Conservation (phyloP, 1,139 yeast species). For the Saccharomyces hybrid region DNA sequence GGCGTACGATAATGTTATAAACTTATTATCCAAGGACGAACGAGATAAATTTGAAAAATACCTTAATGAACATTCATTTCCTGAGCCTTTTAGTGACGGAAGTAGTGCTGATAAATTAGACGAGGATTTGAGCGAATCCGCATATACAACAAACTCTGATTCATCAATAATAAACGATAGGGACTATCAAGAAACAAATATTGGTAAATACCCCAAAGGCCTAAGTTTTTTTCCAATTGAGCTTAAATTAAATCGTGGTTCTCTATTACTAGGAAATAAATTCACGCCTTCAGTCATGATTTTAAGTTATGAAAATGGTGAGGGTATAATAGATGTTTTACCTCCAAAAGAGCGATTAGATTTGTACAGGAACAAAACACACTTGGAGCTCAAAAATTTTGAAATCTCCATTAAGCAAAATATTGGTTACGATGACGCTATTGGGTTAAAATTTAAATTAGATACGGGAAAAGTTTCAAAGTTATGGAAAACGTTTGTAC, state of each 20-base stretch:
- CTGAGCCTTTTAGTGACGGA: slow-evolving; percentile 12
- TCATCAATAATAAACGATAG: slow-evolving; percentile 18
- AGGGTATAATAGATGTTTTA: slow-evolving; percentile 54
- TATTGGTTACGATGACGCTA: slow-evolving; percentile 41
- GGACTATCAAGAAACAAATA: slow-evolving; percentile 11
- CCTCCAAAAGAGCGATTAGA: slow-evolving; percentile 48
- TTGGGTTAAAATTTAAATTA: slow-evolving; percentile 17
- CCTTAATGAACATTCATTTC: slow-evolving; percentile 14
- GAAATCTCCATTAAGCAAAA: slow-evolving; percentile 63
- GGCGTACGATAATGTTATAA: slow-evolving; percentile 64
- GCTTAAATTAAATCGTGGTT: slow-evolving; percentile 54
- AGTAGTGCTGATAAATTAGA: slow-evolving; percentile 5
- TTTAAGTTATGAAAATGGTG: slow-evolving; percentile 48
- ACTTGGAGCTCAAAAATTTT: slow-evolving; percentile 28
- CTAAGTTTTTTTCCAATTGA: slow-evolving; percentile 51
- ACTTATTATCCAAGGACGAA: slow-evolving; percentile 34
- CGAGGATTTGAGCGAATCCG: slow-evolving; percentile 4
- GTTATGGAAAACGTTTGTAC: slow-evolving; percentile 19
- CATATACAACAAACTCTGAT: slow-evolving; percentile 2
- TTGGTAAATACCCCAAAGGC: slow-evolving; percentile 21
- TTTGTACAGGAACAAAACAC: slow-evolving; percentile 35
- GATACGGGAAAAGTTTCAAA: slow-evolving; percentile 17
- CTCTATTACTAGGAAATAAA: slow-evolving; percentile 70
- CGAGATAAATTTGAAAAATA: slow-evolving; percentile 25
- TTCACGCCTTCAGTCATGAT: slow-evolving; percentile 68